Conservation (phyloP, 345 rosid genomes). For the Brassica nigra region DNA sequence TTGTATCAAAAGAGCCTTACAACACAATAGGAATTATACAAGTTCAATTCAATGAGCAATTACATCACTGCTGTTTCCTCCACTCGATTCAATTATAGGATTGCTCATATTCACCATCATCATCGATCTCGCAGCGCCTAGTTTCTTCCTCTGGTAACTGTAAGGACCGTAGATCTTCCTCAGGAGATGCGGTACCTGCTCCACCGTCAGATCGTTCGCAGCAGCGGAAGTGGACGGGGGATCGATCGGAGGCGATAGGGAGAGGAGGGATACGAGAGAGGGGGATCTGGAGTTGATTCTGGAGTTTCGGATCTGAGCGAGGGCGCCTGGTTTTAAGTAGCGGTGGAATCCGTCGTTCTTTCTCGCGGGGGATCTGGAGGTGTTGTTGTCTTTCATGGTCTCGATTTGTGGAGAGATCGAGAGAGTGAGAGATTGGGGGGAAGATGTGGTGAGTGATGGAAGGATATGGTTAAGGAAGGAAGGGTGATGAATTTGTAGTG, state of each 20-base stretch:
- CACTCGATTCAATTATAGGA: constrained; percentile 34
- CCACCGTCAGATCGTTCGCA: constrained; percentile 38
- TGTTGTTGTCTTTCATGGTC: constrained; percentile 38
- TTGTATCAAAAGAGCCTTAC: not conserved
- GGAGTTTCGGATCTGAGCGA: constrained; percentile 62
- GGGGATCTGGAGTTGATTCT: constrained; percentile 53
- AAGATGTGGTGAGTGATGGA: not conserved
- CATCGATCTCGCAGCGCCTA: constrained; percentile 49
- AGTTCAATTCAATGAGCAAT: constrained; percentile 54
- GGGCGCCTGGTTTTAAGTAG: constrained; percentile 67
- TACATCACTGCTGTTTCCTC: constrained; percentile 42
- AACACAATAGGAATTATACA: constrained; percentile 19
- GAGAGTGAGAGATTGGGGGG: not conserved
- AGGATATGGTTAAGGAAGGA: not conserved
- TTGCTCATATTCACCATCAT: constrained; percentile 38
- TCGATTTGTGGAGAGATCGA: not conserved
- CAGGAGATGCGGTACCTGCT: constrained; percentile 50
- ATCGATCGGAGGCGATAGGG: constrained; percentile 14
- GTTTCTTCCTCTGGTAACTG: constrained; percentile 51
- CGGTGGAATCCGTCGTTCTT: constrained; percentile 48
- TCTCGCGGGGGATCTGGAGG: constrained; percentile 41
- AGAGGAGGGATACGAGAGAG: not conserved
- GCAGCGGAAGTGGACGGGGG: not conserved
- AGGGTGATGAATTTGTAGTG: constrained; percentile 17
- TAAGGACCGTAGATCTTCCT: constrained; percentile 48